These are phyloP conservation scores for Cladosporium phlei DNA, from an alignment of 2,329 filamentous ascomycete species.

Conservation along the genomic window DNA sequence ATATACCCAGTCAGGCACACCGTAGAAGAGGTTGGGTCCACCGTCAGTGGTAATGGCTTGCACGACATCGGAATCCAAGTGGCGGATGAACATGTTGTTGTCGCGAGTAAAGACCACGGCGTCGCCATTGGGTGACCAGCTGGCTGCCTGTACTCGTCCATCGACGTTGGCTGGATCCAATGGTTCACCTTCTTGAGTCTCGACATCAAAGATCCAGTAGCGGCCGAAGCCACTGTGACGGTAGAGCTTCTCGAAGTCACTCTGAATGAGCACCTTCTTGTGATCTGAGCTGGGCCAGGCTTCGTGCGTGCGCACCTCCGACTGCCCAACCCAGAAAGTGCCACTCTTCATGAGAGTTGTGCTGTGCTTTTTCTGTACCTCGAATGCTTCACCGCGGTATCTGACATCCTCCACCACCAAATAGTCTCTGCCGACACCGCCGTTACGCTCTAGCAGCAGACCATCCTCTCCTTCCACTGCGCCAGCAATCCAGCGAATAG, in stretches of 20 bases:
- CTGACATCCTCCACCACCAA: conserved; percentile 84
- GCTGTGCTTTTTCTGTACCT: conserved; percentile 45
- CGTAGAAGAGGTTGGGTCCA: conserved; percentile 84
- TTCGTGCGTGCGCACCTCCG: conserved; percentile 53
- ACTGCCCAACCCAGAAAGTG: conserved; percentile 57
- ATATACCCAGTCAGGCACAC: conserved; percentile 96
- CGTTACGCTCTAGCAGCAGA: conserved; percentile 69
- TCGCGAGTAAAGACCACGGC: conserved; percentile 82
- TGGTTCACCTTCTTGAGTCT: conserved; percentile 69
- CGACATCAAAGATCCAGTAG: conserved; percentile 92
- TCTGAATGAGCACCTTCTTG: conserved; percentile 78
- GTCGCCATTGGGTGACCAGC: conserved; percentile 84
- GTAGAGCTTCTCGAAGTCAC: conserved; percentile 71
- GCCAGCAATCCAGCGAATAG: conserved; percentile 72
- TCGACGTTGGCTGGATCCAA: conserved; percentile 65
- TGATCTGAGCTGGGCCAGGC: conserved; percentile 77
- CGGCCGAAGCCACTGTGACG: conserved; percentile 79
- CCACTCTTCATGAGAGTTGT: conserved; percentile 70
- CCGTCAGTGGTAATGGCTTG: conserved; percentile 80
- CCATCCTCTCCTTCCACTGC: conserved; percentile 71
- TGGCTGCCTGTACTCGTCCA: conserved; percentile 72
- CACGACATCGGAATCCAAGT: conserved; percentile 55
- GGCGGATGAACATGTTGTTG: conserved; percentile 85
- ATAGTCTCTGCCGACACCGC: conserved; percentile 61
- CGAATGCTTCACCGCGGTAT: conserved; percentile 43